Evolutionary conservation across 1,284 basidiomycete genomes (phyloP).

Genomic region (Caloboletus firmus): DNA sequence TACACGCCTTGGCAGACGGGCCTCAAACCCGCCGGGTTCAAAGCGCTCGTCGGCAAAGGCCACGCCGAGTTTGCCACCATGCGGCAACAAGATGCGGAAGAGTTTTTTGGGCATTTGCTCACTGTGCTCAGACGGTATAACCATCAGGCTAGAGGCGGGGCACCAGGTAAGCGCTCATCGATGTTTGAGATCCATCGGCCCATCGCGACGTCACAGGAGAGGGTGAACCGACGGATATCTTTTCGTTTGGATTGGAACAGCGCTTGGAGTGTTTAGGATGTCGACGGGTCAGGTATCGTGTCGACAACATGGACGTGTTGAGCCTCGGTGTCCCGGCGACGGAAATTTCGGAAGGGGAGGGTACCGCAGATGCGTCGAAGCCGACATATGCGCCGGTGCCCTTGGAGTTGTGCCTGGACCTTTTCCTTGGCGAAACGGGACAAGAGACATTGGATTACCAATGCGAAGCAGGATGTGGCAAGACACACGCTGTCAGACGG

Average conservation of each 20-base stretch:
- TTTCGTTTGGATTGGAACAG: slow-evolving; percentile 86
- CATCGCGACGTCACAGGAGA: slow-evolving; percentile 20
- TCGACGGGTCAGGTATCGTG: slow-evolving; percentile 83
- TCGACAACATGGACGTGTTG: slow-evolving; percentile 77
- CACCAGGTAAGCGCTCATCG: slow-evolving; percentile 30
- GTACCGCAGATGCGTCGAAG: slow-evolving; percentile 43
- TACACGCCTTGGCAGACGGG: slow-evolving; percentile 76
- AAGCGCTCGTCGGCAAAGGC: slow-evolving; percentile 86
- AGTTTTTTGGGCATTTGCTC: slow-evolving; percentile 87
- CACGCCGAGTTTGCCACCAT: slow-evolving; percentile 96
- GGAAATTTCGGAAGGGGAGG: slow-evolving; percentile 32
- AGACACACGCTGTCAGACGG: slow-evolving; percentile 56
- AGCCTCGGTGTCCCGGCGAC: slow-evolving; percentile 75
- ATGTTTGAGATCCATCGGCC: background rate
- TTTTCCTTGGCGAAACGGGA: slow-evolving; percentile 51
- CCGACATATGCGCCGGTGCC: slow-evolving; percentile 66
- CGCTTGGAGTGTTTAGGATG: slow-evolving; percentile 83
- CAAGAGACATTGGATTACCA: slow-evolving; percentile 72
- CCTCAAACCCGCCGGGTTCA: slow-evolving; percentile 83
- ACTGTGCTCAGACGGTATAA: slow-evolving; percentile 67
- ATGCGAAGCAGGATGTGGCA: slow-evolving; percentile 48
- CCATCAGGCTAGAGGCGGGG: slow-evolving; percentile 48
- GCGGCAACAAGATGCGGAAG: slow-evolving; percentile 96
- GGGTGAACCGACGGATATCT: slow-evolving; percentile 69
- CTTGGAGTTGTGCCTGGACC: slow-evolving; percentile 69